phyloP scores from a whole-genome alignment of 2,329 filamentous ascomycete species.

The Botryotinia convoluta region DNA sequence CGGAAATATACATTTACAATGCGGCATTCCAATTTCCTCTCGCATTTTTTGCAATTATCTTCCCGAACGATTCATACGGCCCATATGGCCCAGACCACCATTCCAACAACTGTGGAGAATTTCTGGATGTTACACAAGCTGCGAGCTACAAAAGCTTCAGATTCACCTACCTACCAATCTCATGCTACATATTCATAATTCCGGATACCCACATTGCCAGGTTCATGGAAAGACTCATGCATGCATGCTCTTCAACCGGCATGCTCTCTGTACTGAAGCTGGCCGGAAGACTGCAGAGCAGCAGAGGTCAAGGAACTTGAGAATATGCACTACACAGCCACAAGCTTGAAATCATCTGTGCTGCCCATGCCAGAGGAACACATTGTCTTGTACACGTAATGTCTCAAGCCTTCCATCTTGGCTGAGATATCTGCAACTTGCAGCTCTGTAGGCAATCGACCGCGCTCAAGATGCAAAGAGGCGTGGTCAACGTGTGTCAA shows the following conservation, averaged over 20 bases:
- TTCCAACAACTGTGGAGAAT: not conserved
- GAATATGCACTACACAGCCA: not conserved
- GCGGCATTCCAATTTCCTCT: not conserved
- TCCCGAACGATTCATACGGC: not conserved
- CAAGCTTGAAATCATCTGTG: not conserved
- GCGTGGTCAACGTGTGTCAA: not conserved
- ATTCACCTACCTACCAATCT: not conserved
- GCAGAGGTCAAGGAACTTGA: not conserved
- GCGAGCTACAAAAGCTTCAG: not conserved
- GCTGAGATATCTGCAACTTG: not conserved
- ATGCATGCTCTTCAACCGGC: not conserved
- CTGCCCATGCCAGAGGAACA: not conserved
- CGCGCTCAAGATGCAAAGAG: not conserved
- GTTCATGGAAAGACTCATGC: not conserved
- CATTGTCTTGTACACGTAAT: not conserved
- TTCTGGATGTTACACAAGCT: not conserved
- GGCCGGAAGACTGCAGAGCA: not conserved
- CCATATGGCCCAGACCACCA: not conserved
- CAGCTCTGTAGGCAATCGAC: not conserved
- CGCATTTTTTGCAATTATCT: not conserved
- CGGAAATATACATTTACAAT: not conserved
- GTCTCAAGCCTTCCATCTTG: not conserved
- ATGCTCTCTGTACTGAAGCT: fast-evolving
- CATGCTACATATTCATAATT: not conserved
- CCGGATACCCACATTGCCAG: not conserved